phyloP scores from a whole-genome alignment of 1,139 yeast species.

The Debaryomyces subglobosus region DNA sequence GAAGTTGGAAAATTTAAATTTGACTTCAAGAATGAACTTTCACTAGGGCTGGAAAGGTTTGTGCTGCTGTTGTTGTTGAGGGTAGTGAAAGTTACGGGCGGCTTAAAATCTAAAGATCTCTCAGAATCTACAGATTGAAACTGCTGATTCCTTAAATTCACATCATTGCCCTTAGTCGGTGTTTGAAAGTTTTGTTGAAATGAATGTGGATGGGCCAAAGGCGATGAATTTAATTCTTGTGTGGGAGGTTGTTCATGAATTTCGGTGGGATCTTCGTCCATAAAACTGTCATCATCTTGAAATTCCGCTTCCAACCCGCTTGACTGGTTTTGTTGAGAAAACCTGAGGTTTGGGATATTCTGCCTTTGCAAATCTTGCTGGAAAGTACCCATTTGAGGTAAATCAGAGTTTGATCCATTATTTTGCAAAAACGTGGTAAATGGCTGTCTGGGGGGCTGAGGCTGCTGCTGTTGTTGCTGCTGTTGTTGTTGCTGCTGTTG shows the following conservation, averaged over 20 bases:
- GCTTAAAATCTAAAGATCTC: conserved; percentile 39
- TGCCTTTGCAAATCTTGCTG: conserved; percentile 5
- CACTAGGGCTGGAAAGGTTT: conserved; percentile 37
- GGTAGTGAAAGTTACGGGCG: conserved; percentile 49
- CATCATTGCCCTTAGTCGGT: not conserved
- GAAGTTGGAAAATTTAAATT: conserved; percentile 8
- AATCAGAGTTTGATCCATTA: conserved; percentile 8
- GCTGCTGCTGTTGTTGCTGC: conserved; percentile 11
- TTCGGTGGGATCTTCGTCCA: conserved; percentile 45
- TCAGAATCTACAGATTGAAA: conserved; percentile 44
- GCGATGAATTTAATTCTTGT: conserved; percentile 4
- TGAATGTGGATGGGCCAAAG: conserved; percentile 2
- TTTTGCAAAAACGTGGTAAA: not conserved
- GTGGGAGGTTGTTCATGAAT: conserved; percentile 23
- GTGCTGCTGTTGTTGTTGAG: conserved; percentile 45
- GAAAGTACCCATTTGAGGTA: conserved; percentile 3
- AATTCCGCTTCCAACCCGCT: conserved; percentile 5
- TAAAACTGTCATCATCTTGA: conserved; percentile 35
- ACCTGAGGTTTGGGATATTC: conserved; percentile 6
- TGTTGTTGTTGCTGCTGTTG: conserved; percentile 17
- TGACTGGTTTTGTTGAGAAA: not conserved
- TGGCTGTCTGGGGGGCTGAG: conserved; percentile 8
- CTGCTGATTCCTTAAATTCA: conserved; percentile 15
- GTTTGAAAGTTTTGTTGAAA: conserved; percentile 1
- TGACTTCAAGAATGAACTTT: conserved; percentile 29